These are phyloP conservation scores for Erythrobasidium hasegawianum DNA, from an alignment of 1,284 basidiomycete genomes.

Conservation along the genomic window DNA sequence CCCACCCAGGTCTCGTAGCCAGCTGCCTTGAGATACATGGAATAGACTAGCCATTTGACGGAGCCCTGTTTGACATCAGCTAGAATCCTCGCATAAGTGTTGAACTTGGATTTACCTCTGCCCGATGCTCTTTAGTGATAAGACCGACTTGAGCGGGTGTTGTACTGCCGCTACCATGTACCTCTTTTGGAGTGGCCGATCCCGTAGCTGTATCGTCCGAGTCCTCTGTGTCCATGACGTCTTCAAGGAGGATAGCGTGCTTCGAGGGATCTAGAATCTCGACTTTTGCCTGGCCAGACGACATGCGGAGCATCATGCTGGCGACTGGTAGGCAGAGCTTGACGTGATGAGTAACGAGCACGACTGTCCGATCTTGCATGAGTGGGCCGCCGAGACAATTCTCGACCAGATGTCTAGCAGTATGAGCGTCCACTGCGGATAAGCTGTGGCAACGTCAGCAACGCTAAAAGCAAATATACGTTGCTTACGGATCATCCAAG, in stretches of 20 bases:
- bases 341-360: constrained; percentile 82
- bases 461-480: neutral
- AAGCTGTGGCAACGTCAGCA: constrained; percentile 48
- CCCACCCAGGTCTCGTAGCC: constrained; percentile 49
- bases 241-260: too few species aligned
- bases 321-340: constrained; percentile 46
- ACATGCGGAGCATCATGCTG: constrained; percentile 13
- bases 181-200: neutral
- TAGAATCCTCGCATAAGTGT: neutral
- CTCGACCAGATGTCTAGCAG: constrained; percentile 74
- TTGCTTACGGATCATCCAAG: constrained; percentile 70
- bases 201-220: neutral
- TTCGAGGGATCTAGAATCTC: neutral
- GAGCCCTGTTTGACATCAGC: constrained; percentile 12
- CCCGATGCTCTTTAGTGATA: constrained; percentile 30
- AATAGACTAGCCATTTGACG: constrained; percentile 49
- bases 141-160: constrained; percentile 17
- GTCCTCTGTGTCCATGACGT: neutral
- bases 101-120: neutral
- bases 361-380: constrained; percentile 68
- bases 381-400: constrained; percentile 76
- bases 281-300: neutral
- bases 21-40: constrained; percentile 58
- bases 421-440: constrained; percentile 77
- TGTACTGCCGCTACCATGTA: neutral